Base-by-base conservation (phyloP, 208 protist genomes). In the Trypanosoma caninum region DNA sequence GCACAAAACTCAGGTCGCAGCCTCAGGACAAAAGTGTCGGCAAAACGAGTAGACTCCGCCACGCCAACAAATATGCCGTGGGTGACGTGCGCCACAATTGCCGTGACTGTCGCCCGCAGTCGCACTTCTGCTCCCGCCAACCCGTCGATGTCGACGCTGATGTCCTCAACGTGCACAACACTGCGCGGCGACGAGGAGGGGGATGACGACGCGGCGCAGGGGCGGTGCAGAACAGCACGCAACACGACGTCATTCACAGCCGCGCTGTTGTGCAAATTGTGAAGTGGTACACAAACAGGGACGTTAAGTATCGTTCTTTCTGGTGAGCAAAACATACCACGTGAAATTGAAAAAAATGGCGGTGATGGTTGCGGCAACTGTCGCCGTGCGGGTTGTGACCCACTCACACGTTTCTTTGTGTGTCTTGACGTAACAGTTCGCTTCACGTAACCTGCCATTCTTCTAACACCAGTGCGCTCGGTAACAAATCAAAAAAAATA, bases 11-110 rank as follows among this genome's bases (percentile, higher is more conserved):
- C 34, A 33, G 38, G 40, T 40, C 35, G 68, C 0, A 87, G 47
- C 2, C 58, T 54, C 30, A 87, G 80, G 16, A 69, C 51, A 47
- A 87, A 56, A 37, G 76, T 87, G 54, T 78, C 64, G 1, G 48
- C 46, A 46, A 72, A 87, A 1, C 46, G 38, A 5, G 71, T 78
- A 2, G 55, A 38, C 48, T 72, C 69, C 2, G 75, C 67, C 11
- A 80, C 74, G n/a, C 84, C 84, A 20, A 68, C 65, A 42, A 77
- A 31, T n/a, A 87, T 42, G 16, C 80, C 80, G 61, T 87, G 72
- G 18, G 53, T 46, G 16, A 91, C 67, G 27, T 53, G 66, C 11
- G 80, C 80, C 10, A 76, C 45, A 10, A 64, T 56, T 0, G 72
- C 54, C 1, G 54, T 58, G 10, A 69, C 65, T 42, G 76, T 74